phyloP scores from a whole-genome alignment of 192 early-diverging fungal species.

The Coemansia sp. region DNA sequence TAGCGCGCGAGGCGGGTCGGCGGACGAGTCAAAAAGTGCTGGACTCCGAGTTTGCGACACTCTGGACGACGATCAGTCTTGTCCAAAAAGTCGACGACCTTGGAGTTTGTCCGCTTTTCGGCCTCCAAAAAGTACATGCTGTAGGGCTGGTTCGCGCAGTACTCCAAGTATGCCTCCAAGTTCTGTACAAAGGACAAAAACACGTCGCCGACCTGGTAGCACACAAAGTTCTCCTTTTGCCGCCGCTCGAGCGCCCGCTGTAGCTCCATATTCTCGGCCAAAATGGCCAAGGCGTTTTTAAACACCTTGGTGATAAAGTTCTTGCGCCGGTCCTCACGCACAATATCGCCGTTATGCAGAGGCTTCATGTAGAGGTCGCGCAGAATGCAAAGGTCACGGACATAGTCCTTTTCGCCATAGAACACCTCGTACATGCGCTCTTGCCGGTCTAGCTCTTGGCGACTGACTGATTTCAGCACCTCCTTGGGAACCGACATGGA shows the following conservation, averaged over 20 bases:
- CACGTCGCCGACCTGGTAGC: conserved; percentile 85
- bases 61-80: conserved; percentile 75
- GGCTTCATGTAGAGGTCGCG: conserved; percentile 77
- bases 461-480: conserved; percentile 70
- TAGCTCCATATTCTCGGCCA: conserved; percentile 66
- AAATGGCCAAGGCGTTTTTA: conserved; percentile 72
- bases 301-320: conserved; percentile 81
- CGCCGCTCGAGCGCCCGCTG: conserved; percentile 63
- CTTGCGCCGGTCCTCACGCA: conserved; percentile 65
- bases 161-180: conserved; percentile 82
- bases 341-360: conserved; percentile 65
- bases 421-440: conserved; percentile 94
- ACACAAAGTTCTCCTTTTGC: conserved; percentile 72
- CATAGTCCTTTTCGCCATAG: conserved; percentile 90
- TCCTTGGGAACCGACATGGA: conserved; percentile 77
- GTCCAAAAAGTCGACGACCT: conserved; percentile 80
- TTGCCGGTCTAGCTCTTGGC: conserved; percentile 85
- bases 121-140: conserved; percentile 82
- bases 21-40: conserved; percentile 88
- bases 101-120: conserved; percentile 69
- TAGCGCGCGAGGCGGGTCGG: conserved; percentile 89
- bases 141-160: conserved; percentile 85
- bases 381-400: conserved; percentile 82
- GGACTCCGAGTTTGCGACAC: conserved; percentile 80
- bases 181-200: conserved; percentile 72